Evolutionary conservation across 2,329 filamentous ascomycete genomes (phyloP), one percentile per base, ranked within the genome.

Genomic region (Aspergillus unguis): DNA sequence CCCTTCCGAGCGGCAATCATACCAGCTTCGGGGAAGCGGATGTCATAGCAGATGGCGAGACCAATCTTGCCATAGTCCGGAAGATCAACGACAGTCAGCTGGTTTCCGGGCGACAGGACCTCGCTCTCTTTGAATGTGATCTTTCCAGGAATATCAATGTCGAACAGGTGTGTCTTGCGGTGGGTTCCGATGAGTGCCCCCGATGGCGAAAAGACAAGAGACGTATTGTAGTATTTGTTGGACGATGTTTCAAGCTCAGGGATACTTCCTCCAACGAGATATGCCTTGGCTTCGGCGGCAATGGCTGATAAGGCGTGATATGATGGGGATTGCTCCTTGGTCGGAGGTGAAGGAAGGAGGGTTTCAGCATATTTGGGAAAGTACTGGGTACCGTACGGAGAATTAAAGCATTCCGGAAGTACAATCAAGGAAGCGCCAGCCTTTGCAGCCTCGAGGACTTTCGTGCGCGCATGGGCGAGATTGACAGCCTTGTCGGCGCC

Each of bases 331-430:
- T 87, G 83, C 42, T 83, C 80, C 55, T 77, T 69, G 3, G 85
- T 77, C 0, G 91, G 90, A 28, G 90, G 89, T 3, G 85, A 86
- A 1, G 90, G 90, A 1, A 83, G 78, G n/a, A 97, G 85, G 1
- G 84, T 86, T 74, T 99, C 94, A 61, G 94, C 92, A 72, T 97
- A 97, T 56, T 85, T 83, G 49, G 92, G 87, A 75, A 99, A 99
- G 79, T 86, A 92, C 66, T 90, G 81, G 60, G 85, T 91, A 61
- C 94, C 94, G 74, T 99, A 99, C 6, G 94, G 94, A 38, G 89
- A 95, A 78, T 99, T 99, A 84, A 99, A 99, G 80, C 94, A 99
- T 77, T 99, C 94, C 33, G 94, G 94, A 17, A 99, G 83, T 32
- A 97, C 90, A 59, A 97, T 86, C 54, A 99, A 85, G 52, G 88